phyloP scores from a whole-genome alignment of 805 yeast genomes.

The Metschnikowia anglica region DNA sequence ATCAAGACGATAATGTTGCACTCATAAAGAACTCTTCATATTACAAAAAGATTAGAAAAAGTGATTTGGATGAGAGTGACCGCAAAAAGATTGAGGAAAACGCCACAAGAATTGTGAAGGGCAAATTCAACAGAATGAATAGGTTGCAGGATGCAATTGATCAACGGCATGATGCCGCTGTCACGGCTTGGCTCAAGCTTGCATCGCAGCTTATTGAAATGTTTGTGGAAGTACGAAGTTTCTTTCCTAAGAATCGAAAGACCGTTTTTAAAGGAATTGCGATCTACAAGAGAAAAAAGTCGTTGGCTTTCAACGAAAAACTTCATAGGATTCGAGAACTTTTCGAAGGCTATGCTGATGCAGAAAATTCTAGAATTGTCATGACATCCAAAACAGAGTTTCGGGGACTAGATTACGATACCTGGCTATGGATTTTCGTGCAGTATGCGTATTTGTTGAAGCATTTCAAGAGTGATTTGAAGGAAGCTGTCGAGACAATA shows the following conservation, averaged over 20 bases:
- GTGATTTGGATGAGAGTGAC: conserved; percentile 41
- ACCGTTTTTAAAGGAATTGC: conserved; percentile 68
- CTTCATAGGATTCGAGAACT: conserved; percentile 65
- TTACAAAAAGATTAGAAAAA: conserved; percentile 13
- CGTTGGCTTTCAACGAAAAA: conserved; percentile 69
- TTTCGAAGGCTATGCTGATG: conserved; percentile 52
- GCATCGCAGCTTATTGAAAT: conserved; percentile 83
- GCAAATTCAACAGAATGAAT: conserved; percentile 53
- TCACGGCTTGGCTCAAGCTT: conserved; percentile 75
- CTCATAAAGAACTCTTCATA: conserved; percentile 19
- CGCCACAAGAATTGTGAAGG: conserved; percentile 56
- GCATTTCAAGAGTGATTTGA: conserved; percentile 61
- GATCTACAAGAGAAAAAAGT: conserved; percentile 57
- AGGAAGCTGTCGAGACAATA: conserved; percentile 50
- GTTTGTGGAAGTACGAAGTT: conserved; percentile 72
- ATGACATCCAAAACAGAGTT: conserved; percentile 57
- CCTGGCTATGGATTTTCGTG: conserved; percentile 85
- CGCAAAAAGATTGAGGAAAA: conserved; percentile 53
- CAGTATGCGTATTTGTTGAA: conserved; percentile 71
- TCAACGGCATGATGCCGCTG: conserved; percentile 53
- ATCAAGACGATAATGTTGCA: conserved; percentile 18
- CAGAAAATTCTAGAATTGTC: conserved; percentile 31
- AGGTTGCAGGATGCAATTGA: conserved; percentile 43
- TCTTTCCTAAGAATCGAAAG: conserved; percentile 75
- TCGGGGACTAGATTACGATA: conserved; percentile 72